Base-by-base conservation (phyloP, 2,329 filamentous ascomycete genomes). In the Elsinoe necatrix region DNA sequence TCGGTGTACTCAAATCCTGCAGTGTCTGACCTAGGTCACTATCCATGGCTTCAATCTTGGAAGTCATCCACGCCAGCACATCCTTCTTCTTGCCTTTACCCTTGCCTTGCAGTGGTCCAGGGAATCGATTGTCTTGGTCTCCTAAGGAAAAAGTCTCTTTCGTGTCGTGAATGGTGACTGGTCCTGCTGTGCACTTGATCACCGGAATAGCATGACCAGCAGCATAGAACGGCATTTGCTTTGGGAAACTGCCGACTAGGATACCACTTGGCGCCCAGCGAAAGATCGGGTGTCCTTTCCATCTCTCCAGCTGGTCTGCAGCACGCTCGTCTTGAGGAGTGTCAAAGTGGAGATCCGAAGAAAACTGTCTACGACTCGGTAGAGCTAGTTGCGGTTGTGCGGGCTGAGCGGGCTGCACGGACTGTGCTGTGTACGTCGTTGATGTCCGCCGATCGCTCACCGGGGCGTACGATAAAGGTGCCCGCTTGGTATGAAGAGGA, bases 61-160 rank as follows among this genome's bases (percentile, higher is more conserved):
- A 75, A 3, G 78, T 80, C 43, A 98, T 76, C 93, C 95, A 98
- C 1, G 82, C 72, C 42, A 91, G 64, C 0, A 89, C 81, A 56
- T 98, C 92, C 74, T 97, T 98, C 77, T 98, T 98, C 77, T 95
- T 97, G 1, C 86, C 84, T 77, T 95, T 97, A 1, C 85, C 83
- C 68, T 96, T 97, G 39, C 84, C 80, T 69, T 86, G 90, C 25
- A 98, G 74, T 2, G 95, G 93, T 0, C 93, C 93, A 0, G 93
- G 93, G 65, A 97, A 97, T 63, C 85, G 89, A 16, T 82, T 79
- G 50, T 93, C 74, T 1, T 84, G 80, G 31, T 93, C 89, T 21
- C 82, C 76, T 7, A 90, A 74, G 3, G 87, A 83, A 43, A 88
- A 74, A 27, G 89, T 76, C 42, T 90, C 83, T 67, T 86, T 93